Percentiles rank a stretch among this genome's conserved stretches.
phyloP scores from a whole-genome alignment of 257 asterid species.

The Solanum phureja region DNA sequence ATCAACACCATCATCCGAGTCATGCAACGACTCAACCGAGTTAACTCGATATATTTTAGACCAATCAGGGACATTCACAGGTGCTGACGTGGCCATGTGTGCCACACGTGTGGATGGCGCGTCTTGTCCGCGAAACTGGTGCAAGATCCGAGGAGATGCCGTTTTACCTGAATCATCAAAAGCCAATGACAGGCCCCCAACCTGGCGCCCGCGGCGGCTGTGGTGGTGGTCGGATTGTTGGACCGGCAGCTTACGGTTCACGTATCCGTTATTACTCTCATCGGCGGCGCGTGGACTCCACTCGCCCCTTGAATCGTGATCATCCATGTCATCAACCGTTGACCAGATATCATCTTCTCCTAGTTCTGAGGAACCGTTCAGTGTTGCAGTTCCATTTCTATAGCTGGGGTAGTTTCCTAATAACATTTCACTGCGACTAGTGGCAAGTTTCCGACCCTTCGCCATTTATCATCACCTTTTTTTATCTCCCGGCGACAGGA shows the following conservation, averaged over 20 bases:
- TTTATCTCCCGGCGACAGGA: constrained; percentile 17
- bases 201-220: constrained; percentile 8
- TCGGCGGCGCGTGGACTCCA: constrained; percentile 45
- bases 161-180: constrained; percentile 37
- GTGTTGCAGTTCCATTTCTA: constrained; percentile 23
- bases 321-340: constrained; percentile 28
- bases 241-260: constrained; percentile 16
- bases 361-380: constrained; percentile 38
- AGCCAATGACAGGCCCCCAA: constrained; percentile 64
- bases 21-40: constrained; percentile 60
- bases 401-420: constrained; percentile 34
- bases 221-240: constrained; percentile 10
- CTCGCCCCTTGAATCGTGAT: constrained; percentile 16
- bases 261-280: constrained; percentile 13
- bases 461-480: constrained; percentile 39
- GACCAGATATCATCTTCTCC: constrained; percentile 85
- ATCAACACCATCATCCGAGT: constrained; percentile 24
- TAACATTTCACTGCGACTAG: constrained; percentile 53
- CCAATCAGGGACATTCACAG: constrained; percentile 81
- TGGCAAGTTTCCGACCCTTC: constrained; percentile 55
- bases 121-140: constrained; percentile 43
- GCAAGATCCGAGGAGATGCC: constrained; percentile 38
- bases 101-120: constrained; percentile 32
- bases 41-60: constrained; percentile 56
- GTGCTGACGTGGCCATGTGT: constrained; percentile 63